Evolutionary conservation across 495 filamentous ascomycete species (phyloP).

Genomic region (Aspergillus campestris): DNA sequence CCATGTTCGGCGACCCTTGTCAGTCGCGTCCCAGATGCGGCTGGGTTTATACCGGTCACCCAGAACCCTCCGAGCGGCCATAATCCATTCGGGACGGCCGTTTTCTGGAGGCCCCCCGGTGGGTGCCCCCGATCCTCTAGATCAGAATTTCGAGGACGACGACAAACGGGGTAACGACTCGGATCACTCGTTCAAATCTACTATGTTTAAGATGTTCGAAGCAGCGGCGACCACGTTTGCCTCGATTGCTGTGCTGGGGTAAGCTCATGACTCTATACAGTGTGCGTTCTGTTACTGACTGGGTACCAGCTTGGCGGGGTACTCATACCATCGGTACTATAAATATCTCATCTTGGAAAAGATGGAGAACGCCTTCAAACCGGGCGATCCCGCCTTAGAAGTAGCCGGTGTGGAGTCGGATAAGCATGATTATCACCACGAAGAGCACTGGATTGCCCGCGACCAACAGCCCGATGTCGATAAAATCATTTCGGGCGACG

Average conservation of each 20-base stretch:
- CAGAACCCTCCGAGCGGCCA: conserved; percentile 1
- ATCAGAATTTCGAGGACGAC: conserved; percentile 27
- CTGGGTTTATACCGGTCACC: conserved; percentile 11
- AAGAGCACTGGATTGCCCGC: conserved; percentile 74
- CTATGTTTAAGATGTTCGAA: conserved; percentile 74
- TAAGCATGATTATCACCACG: conserved; percentile 40
- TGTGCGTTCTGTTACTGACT: conserved; percentile 9
- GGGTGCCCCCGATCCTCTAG: conserved; percentile 21
- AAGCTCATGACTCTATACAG: conserved; percentile 24
- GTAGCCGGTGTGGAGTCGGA: conserved; percentile 66
- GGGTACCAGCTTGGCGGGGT: conserved; percentile 57
- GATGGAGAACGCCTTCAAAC: conserved; percentile 87
- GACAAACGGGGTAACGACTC: conserved; percentile 18
- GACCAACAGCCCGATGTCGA: conserved; percentile 77
- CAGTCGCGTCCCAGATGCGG: conserved; percentile 11
- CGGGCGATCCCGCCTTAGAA: conserved; percentile 85
- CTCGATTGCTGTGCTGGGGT: conserved; percentile 75
- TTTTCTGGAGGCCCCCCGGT: conserved; percentile 24
- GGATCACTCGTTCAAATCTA: conserved; percentile 34
- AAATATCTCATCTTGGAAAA: conserved; percentile 82
- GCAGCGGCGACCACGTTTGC: conserved; percentile 77
- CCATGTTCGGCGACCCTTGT: conserved; percentile 15
- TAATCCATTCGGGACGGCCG: conserved; percentile 14
- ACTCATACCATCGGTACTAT: conserved; percentile 77
- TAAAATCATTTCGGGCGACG: conserved; percentile 59